Conservation (phyloP, 129 eudicot species). For the Tanacetum coccineum region DNA sequence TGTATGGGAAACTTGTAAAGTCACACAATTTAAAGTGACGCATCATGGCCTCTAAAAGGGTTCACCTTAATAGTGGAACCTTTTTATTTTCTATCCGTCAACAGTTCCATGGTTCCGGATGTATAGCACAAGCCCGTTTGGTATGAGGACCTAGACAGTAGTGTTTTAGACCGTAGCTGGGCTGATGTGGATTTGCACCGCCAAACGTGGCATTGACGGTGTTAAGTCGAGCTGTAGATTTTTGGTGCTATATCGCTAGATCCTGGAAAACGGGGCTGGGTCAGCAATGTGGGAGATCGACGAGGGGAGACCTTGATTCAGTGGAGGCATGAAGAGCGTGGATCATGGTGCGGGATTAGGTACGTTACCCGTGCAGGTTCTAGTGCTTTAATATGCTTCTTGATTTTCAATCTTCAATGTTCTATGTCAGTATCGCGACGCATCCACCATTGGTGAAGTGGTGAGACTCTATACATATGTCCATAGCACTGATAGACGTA, state of each 20-base stretch:
- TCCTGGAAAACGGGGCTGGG: no score
- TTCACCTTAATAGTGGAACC: constrained; percentile 36
- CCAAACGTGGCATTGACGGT: constrained; percentile 37
- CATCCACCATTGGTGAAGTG: constrained; percentile 29
- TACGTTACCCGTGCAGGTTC: constrained; percentile 40
- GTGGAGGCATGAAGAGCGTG: constrained; percentile 45
- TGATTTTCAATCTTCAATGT: constrained; percentile 41
- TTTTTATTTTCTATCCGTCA: constrained; percentile 37
- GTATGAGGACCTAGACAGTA: constrained; percentile 38
- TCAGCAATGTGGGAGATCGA: no score
- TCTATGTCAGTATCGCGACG: constrained; percentile 37
- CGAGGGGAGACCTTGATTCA: constrained; percentile 35
- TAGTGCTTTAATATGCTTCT: constrained; percentile 36
- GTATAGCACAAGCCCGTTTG: constrained; percentile 44
- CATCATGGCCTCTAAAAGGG: constrained; percentile 34
- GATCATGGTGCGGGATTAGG: constrained; percentile 46
- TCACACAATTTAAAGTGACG: constrained; percentile 37
- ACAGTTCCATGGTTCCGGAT: constrained; percentile 39
- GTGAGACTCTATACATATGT: constrained; percentile 6
- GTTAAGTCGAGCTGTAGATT: no score
- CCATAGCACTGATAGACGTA: neutral
- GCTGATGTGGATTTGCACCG: constrained; percentile 43
- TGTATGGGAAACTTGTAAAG: constrained; percentile 36
- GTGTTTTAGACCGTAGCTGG: constrained; percentile 35
- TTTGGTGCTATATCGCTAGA: no score